Base-by-base conservation (phyloP, 352 stramenopile genomes). In the Globisporangium uncinulatum region DNA sequence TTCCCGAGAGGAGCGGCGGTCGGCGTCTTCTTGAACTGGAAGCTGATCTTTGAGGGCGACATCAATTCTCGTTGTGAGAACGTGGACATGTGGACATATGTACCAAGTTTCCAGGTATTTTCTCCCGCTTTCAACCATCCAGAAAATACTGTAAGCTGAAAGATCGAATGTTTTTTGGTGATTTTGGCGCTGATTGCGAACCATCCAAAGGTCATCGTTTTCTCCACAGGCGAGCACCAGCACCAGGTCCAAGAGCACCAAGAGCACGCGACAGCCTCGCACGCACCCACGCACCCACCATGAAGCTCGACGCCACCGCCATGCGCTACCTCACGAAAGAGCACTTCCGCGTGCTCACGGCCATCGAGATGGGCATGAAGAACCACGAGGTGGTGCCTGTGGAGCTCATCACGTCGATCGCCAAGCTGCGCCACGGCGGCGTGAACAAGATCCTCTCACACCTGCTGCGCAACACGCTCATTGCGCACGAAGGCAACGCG, bases 311-410 rank as follows among this genome's bases (percentile, higher is more conserved):
- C 66, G 90, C 96, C 49, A 95, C 87, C 20, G 88, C 85, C 29
- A 97, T 97, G 90, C 85, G 90, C 54, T 97, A 97, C 70, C 81
- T 97, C 66, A 95, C 85, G 21, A 94, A 92, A 73, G 79, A 95
- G 81, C 96, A 99, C 79, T 99, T 98, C 76, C 91, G 97, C 47
- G 97, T 99, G 57, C 87, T 99, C 42, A 98, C 95, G 49, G 96
- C 97, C 45, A 97, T 99, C 51, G 98, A 99, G 74, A 96, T 98
- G 78, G 96, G 97, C 55, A 98, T 99, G 96, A 97, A 97, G 76
- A 98, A 98, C 71, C 97, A 99, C 73, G 91, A 98, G 51, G 74
- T 99, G 37, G 98, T 99, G 43, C 97, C 98, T 5, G 74, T 98
- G 56, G 82, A 97, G 59, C 82, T 99, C 21, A 98, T 99, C 74